Evolutionary conservation across 2,329 filamentous ascomycete species (phyloP).

Genomic region (Cytospora leucostoma): DNA sequence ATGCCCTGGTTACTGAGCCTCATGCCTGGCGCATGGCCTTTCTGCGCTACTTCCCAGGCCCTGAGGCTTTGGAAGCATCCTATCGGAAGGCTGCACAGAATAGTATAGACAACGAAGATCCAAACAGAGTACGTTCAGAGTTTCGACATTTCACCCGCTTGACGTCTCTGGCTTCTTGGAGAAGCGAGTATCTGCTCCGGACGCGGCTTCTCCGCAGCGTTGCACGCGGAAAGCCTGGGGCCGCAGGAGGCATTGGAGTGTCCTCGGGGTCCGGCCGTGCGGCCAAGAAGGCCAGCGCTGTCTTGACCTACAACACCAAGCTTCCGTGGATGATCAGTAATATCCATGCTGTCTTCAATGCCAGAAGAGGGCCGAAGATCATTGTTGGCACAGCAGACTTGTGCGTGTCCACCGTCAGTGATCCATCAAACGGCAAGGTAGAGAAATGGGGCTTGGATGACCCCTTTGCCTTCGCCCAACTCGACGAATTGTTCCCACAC

Average conservation of each 20-base stretch:
- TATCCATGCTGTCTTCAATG: slow-evolving; percentile 75
- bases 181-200: slow-evolving; percentile 90
- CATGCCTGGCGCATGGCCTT: slow-evolving; percentile 95
- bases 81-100: slow-evolving; percentile 39
- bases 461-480: slow-evolving; percentile 72
- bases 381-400: slow-evolving; percentile 82
- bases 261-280: slow-evolving; percentile 52
- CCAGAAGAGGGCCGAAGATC: slow-evolving; percentile 74
- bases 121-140: slow-evolving; percentile 66
- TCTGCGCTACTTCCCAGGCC: slow-evolving; percentile 83
- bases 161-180: slow-evolving; percentile 85
- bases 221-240: slow-evolving; percentile 75
- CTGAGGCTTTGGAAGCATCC: slow-evolving; percentile 53
- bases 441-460: slow-evolving; percentile 83
- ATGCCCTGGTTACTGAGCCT: slow-evolving; percentile 82
- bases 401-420: slow-evolving; percentile 77
- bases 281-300: slow-evolving; percentile 68
- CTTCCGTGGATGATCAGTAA: slow-evolving; percentile 77
- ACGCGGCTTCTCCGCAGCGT: slow-evolving; percentile 83
- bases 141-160: slow-evolving; percentile 80
- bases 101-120: slow-evolving; percentile 47
- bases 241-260: slow-evolving; percentile 53
- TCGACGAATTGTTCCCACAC: slow-evolving; percentile 74
- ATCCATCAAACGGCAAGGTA: slow-evolving; percentile 73
- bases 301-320: slow-evolving; percentile 84